Evolutionary conservation across 2,329 filamentous ascomycete species (phyloP), one percentile per base, ranked within the genome.

Genomic region (Sclerotinia spermophila): DNA sequence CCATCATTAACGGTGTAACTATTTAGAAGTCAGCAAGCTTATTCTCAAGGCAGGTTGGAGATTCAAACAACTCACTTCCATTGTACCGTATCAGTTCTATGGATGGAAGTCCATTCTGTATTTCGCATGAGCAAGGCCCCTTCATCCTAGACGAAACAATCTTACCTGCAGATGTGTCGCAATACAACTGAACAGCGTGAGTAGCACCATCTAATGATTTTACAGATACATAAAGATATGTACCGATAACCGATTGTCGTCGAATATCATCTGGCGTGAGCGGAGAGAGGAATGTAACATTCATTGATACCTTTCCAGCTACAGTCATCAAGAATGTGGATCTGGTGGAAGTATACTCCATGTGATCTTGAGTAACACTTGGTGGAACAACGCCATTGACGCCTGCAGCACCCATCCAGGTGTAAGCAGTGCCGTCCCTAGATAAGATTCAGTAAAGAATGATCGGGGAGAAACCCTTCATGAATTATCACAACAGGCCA

Each of bases 311-410:
- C 71, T 86, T 85, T 53, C 84, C 84, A 48, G 79, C 88, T 10
- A 91, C 88, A 72, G 88, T 84, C 82, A 92, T 87, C 19, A 85
- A 88, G 78, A 93, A 94, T 42, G 86, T 87, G 73, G 89, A 92
- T 77, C 85, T 85, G 8, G 90, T 92, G 0, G 91, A 90, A 0
- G 91, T 93, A 79, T 93, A 94, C 72, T 89, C 85, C 77, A 88
- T 88, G 1, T 85, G 83, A 1, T 84, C 85, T 78, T 94, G 91
- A 33, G 86, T 85, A 15, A 86, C 89, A 11, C 82, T 80, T 2
- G 82, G 79, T 1, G 83, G 81, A 1, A 80, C 74, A 6, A 83
- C 83, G 0, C 82, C 78, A 59, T 76, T 74, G 4, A 77, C 58
- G 5, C 62, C n/a, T 3, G 85, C 85, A 19, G 81, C 82, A 3